phyloP scores from a whole-genome alignment of 805 yeast genomes.

The Millerozyma miso region DNA sequence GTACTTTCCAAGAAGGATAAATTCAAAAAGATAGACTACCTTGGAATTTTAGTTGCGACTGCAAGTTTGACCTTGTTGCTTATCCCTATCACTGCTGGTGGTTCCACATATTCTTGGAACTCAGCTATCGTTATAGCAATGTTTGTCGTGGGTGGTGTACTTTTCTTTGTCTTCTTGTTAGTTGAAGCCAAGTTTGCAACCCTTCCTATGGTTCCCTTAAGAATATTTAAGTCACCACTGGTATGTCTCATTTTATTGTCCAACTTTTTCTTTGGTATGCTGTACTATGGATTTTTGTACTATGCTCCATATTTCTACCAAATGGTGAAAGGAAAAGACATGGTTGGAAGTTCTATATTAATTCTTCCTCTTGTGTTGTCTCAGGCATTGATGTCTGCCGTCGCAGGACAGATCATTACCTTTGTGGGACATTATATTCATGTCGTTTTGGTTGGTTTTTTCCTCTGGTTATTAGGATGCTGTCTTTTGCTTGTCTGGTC shows the following conservation, averaged over 20 bases:
- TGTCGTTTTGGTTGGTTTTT: constrained; percentile 39
- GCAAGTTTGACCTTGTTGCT: constrained; percentile 46
- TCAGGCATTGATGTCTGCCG: constrained; percentile 39
- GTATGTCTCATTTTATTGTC: constrained; percentile 27
- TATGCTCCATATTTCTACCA: constrained; percentile 29
- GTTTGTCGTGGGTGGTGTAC: constrained; percentile 27
- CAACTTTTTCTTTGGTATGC: constrained; percentile 46
- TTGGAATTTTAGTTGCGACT: constrained; percentile 47
- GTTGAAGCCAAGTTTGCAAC: constrained; percentile 47
- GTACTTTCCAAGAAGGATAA: constrained; percentile 32
- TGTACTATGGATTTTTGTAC: constrained; percentile 43
- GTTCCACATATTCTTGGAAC: constrained; percentile 53
- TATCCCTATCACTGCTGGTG: constrained; percentile 58
- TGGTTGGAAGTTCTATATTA: constrained; percentile 38
- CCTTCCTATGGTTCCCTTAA: constrained; percentile 53
- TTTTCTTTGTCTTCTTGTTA: constrained; percentile 38
- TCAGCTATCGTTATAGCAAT: constrained; percentile 32
- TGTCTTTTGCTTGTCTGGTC: constrained; percentile 33
- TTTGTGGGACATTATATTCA: constrained; percentile 39
- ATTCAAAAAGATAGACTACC: constrained; percentile 45
- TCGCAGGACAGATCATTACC: constrained; percentile 45
- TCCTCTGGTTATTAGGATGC: constrained; percentile 38
- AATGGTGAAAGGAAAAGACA: constrained; percentile 34
- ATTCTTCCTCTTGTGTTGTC: constrained; percentile 41
- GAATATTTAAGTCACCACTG: constrained; percentile 33